Percentiles rank a stretch among this genome's conserved stretches.
These are phyloP conservation scores for Hypericum androsaemum DNA, from an alignment of 345 rosid genomes.

Conservation along the genomic window DNA sequence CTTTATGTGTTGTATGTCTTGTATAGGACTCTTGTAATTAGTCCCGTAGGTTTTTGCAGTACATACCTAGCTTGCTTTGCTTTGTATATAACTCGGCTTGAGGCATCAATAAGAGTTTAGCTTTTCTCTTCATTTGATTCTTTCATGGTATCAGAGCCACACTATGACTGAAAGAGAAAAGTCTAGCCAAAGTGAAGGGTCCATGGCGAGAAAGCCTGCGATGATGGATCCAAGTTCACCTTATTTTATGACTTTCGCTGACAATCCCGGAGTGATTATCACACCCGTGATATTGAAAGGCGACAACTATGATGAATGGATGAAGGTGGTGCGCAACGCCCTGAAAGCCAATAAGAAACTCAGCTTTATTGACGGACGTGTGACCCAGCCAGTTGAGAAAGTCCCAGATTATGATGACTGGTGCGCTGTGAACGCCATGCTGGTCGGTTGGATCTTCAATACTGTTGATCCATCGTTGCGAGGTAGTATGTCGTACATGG, in stretches of 20 bases:
- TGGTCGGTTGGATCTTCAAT: neutral
- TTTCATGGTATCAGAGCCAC: no score
- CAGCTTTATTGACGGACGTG: slow-evolving; percentile 8
- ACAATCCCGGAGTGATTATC: neutral
- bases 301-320: slow-evolving; percentile 13
- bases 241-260: neutral
- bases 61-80: no score
- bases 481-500: neutral
- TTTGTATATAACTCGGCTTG: no score
- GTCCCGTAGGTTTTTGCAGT: no score
- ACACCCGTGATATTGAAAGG: slow-evolving; percentile 5
- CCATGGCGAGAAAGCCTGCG: no score
- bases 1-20: no score
- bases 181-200: no score
- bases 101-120: no score
- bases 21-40: no score
- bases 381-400: neutral
- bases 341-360: slow-evolving; percentile 12
- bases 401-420: neutral
- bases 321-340: slow-evolving; percentile 3
- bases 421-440: slow-evolving; percentile 3
- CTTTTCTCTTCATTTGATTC: no score
- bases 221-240: neutral
- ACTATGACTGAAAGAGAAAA: no score
- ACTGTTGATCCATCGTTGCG: neutral